Evolutionary conservation across 2,329 filamentous ascomycete species (phyloP), one percentile per base, ranked within the genome.

Genomic region (Lasiodiplodia gonubiensis): DNA sequence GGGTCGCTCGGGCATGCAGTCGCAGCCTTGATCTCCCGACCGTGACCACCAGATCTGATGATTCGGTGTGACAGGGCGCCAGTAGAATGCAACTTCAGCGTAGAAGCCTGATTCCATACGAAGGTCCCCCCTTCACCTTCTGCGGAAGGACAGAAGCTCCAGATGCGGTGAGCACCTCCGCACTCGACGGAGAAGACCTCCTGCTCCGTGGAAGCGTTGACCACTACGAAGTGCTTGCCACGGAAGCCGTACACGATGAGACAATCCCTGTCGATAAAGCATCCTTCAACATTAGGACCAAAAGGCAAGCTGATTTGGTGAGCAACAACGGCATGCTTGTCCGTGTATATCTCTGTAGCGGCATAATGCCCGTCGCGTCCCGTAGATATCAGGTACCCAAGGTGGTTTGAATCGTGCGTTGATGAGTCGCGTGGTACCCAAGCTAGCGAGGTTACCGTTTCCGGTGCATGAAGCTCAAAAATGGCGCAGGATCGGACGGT

Each of bases 111-210:
- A 3, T 90, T 94, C 85, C 92, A 97, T 0, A 92, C 85, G 68
- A 97, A 89, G 33, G 82, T 84, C 1, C 84, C 84, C 49, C 80
- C 80, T 51, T 74, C 73, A 1, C 71, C 68, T 1, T 69, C 68
- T 11, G 71, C 70, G 1, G 67, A 66, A 35, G 75, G 77, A 23
- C 77, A 74, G 70, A 86, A 92, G 2, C 87, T 86, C 84, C 93
- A 97, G 37, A 86, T 89, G 66, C 94, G 87, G 74, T 97, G 93
- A 0, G 89, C 89, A 39, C 94, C 94, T 66, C 94, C 94, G 74
- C 94, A 97, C 59, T 93, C 89, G 35, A 97, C 84, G 0, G 83
- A 85, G 66, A 90, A 86, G 18, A 94, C 78, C 72, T 94, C 90
- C 67, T 88, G 85, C 68, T 92, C 88, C 1, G 82, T 82, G 0